Percentiles rank a stretch among this genome's conserved stretches.
phyloP scores from a whole-genome alignment of 1,284 basidiomycete genomes.

The Malassezia nana region DNA sequence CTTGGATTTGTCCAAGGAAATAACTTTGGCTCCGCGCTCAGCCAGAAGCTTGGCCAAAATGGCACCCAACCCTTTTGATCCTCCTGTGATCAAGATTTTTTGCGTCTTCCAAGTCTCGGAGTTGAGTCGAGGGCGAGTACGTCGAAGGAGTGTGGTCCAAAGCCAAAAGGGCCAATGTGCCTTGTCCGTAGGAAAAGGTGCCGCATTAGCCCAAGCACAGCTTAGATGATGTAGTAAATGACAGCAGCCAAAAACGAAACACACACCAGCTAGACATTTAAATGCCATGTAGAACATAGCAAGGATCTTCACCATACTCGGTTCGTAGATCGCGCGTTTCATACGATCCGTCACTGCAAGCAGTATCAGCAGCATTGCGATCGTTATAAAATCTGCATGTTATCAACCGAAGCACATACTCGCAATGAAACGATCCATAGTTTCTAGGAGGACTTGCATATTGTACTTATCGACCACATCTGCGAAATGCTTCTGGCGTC shows the following conservation, averaged over 20 bases:
- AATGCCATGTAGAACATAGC: background rate
- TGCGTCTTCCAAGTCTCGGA: constrained; percentile 18
- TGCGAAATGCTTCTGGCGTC: background rate
- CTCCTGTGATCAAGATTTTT: constrained; percentile 49
- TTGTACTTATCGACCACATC: background rate
- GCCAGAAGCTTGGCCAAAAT: constrained; percentile 72
- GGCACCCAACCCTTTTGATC: constrained; percentile 77
- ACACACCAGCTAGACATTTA: background rate
- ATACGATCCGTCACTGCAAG: background rate
- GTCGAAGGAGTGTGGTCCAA: background rate
- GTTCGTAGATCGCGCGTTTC: background rate
- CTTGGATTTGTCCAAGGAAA: constrained; percentile 60
- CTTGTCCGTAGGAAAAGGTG: background rate
- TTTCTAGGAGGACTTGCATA: background rate
- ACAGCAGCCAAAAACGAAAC: background rate
- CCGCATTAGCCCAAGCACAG: constrained; percentile 8
- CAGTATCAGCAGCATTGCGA: background rate
- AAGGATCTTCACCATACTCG: background rate
- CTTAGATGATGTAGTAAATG: background rate
- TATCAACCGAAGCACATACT: background rate
- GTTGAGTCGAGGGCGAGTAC: background rate
- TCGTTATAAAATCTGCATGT: background rate
- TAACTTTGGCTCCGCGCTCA: constrained; percentile 66
- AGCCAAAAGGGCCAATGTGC: background rate
- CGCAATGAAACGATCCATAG: background rate